A percentile compares a stretch with the other conserved stretches of the same genome.
Conservation (phyloP, 2,329 filamentous ascomycete genomes). For the Coniochaeta sp. region DNA sequence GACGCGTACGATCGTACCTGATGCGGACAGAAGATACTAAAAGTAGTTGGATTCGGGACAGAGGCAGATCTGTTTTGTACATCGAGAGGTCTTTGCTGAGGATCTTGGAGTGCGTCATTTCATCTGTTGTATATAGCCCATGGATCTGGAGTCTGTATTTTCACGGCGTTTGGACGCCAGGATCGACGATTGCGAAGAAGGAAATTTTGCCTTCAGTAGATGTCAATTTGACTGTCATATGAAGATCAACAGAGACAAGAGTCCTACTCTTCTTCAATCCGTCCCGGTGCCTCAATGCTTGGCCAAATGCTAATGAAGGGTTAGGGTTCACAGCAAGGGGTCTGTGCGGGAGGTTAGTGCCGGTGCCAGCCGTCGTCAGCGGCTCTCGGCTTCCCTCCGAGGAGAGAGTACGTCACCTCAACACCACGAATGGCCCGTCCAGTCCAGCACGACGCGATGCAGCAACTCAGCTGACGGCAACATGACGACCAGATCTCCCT, state of each 20-base stretch:
- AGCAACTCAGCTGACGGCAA: background rate
- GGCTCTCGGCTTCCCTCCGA: background rate
- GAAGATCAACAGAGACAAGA: background rate
- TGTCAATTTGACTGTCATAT: too few species aligned
- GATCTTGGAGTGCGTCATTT: background rate
- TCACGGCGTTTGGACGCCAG: background rate
- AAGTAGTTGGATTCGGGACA: too few species aligned
- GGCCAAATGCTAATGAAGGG: background rate
- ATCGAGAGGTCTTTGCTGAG: background rate
- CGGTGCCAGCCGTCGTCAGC: background rate
- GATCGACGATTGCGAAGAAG: background rate
- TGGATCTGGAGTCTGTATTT: background rate
- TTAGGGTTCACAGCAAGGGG: background rate
- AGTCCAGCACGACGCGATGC: background rate
- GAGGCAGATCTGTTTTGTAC: too few species aligned
- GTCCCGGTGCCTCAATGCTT: too few species aligned
- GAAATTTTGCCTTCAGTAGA: too few species aligned
- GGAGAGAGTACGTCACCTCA: background rate
- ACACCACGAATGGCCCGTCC: background rate
- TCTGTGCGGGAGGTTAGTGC: background rate
- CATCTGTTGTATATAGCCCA: background rate
- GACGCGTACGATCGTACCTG: background rate
- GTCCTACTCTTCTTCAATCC: too few species aligned
- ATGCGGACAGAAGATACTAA: too few species aligned
- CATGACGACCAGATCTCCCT: conserved; percentile 29